Base-by-base conservation (phyloP, 371 early-diverging fungal species). In the Haplosporangium sp. region DNA sequence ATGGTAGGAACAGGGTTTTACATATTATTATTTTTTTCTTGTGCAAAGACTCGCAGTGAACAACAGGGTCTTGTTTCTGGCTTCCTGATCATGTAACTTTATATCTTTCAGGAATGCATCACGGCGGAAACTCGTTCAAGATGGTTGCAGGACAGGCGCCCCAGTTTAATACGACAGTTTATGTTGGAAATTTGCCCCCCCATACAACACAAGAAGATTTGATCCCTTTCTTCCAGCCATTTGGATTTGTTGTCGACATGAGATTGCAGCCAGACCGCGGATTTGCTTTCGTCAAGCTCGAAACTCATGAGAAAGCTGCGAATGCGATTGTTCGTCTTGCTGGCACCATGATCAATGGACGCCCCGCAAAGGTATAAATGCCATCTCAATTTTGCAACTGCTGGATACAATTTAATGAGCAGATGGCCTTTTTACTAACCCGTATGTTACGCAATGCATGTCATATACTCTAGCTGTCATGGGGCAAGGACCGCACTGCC, bases 211-310 rank as follows among this genome's bases (percentile, higher is more conserved):
- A 94, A 76, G 88, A 89, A 61, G 94, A 96, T 58, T 75, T 96
- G 69, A 72, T 86, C 21, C 89, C 88, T 20, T 83, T 90, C 71
- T 95, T 96, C 86, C 90, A 90, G 66, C 86, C 83, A 36, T 94
- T 83, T 68, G 96, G 96, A 7, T 86, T 79, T 71, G 86, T 95
- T 10, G 76, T 89, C 50, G 95, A 95, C 66, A 75, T 95, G 54
- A 87, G 93, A 57, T 83, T 95, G 75, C 96, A 95, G 81, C 84
- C 90, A 14, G 96, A 96, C 53, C 92, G 94, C 55, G 96, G 96
- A n/a, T 96, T 90, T 75, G 96, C 93, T 13, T 96, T 96, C 82
- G 87, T 96, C 74, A 93, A 91, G 75, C 81, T 96, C 69, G 95
- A 95, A 73, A 86, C 95, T 9, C 97, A 96, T 74, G 95, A 95